phyloP scores from a whole-genome alignment of 805 yeast genomes.

The Wickerhamomyces pijperi region DNA sequence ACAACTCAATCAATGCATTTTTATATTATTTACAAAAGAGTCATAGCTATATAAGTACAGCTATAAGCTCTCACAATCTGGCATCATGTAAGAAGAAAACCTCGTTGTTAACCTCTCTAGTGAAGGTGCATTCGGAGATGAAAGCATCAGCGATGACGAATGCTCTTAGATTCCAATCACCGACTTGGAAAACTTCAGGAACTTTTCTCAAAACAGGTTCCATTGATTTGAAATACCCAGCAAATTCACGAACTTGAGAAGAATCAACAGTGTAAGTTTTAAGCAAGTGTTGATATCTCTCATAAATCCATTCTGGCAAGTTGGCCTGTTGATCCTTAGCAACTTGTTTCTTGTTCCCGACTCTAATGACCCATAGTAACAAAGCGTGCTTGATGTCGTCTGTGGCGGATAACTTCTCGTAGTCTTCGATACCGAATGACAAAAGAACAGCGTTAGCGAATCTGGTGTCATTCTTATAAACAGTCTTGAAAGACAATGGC shows the following conservation, averaged over 20 bases:
- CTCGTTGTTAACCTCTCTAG: conserved; percentile 24
- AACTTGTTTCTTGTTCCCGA: conserved; percentile 32
- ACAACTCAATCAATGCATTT: no score
- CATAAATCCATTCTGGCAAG: conserved; percentile 41
- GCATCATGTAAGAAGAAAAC: conserved; percentile 21
- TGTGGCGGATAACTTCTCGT: conserved; percentile 35
- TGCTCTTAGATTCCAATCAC: conserved; percentile 32
- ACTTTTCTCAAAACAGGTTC: conserved; percentile 39
- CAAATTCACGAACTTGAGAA: conserved; percentile 45
- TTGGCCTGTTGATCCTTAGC: conserved; percentile 5
- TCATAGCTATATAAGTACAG: no score
- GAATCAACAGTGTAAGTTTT: conserved; percentile 30
- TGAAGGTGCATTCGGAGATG: conserved; percentile 40
- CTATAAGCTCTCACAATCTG: no score
- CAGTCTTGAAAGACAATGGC: conserved; percentile 41
- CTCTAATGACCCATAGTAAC: conserved; percentile 53
- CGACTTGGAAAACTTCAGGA: conserved; percentile 44
- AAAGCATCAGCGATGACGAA: conserved; percentile 37
- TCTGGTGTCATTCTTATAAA: conserved; percentile 41
- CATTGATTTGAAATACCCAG: conserved; percentile 40
- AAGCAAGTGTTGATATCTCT: conserved; percentile 26
- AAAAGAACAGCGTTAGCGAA: conserved; percentile 45
- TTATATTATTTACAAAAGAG: no score
- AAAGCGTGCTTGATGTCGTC: conserved; percentile 47
- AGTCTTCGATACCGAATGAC: conserved; percentile 44